Percentiles rank a stretch among this genome's conserved stretches.
Conservation (phyloP, 2,329 filamentous ascomycete species). For the Xylaria polymorpha region DNA sequence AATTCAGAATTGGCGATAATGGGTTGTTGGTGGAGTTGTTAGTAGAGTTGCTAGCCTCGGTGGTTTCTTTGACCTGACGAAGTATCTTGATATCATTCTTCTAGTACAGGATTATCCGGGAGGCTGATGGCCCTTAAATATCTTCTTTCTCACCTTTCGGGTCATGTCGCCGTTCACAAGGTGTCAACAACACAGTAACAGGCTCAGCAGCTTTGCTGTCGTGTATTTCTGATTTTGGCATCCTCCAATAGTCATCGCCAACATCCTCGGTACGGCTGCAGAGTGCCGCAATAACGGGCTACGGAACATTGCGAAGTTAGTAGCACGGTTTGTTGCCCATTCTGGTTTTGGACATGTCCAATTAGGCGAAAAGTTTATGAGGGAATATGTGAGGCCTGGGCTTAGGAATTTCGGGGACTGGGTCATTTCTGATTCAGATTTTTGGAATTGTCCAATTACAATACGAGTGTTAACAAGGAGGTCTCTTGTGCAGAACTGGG, state of each 20-base stretch:
- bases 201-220: not conserved
- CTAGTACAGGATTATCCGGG: not conserved
- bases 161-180: not conserved
- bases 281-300: not conserved
- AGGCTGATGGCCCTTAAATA: slow-evolving; percentile 1
- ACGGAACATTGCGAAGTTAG: not conserved
- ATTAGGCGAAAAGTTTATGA: not conserved
- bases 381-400: not conserved
- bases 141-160: not conserved
- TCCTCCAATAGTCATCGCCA: not conserved
- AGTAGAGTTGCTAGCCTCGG: not conserved
- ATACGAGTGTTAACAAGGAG: not conserved
- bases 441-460: not conserved
- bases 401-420: not conserved
- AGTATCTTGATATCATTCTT: not conserved
- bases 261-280: not conserved
- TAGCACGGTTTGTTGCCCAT: not conserved
- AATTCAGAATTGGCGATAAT: not conserved
- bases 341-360: not conserved
- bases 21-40: not conserved
- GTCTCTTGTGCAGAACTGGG: not conserved
- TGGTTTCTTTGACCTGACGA: not conserved
- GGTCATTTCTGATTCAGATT: not conserved
- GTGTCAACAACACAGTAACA: not conserved
- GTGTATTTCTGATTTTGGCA: slow-evolving; percentile 10